phyloP scores from a whole-genome alignment of 2,329 filamentous ascomycete species.

The Trichoderma sp. region DNA sequence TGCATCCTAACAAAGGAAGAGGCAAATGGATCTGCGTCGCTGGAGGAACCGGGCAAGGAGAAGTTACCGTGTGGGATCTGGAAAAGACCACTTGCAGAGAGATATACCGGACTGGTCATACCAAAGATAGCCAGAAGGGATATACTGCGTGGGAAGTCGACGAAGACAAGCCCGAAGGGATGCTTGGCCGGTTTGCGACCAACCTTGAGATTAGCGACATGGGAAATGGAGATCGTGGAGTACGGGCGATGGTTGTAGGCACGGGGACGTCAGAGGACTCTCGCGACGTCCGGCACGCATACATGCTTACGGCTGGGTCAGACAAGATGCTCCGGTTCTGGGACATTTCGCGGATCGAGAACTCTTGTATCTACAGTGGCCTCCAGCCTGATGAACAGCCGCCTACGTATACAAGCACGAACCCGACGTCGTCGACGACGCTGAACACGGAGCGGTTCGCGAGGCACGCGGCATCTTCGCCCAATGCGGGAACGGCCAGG shows the following conservation, averaged over 20 bases:
- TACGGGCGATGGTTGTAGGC: constrained; percentile 73
- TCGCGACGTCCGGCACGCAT: constrained; percentile 74
- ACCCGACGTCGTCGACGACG: constrained; percentile 63
- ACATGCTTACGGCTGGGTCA: constrained; percentile 82
- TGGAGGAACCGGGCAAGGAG: constrained; percentile 81
- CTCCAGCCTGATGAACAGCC: constrained; percentile 68
- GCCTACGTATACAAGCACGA: constrained; percentile 69
- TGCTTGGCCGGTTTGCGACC: constrained; percentile 82
- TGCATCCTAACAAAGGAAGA: constrained; percentile 77
- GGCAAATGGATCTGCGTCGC: constrained; percentile 86
- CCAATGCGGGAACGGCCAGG: constrained; percentile 36
- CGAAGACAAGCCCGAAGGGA: constrained; percentile 81
- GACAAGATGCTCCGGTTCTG: constrained; percentile 93
- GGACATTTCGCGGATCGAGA: constrained; percentile 79
- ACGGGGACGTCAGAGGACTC: constrained; percentile 70
- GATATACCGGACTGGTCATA: constrained; percentile 73
- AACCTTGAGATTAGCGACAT: constrained; percentile 64
- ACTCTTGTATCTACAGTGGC: constrained; percentile 79
- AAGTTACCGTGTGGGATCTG: constrained; percentile 93
- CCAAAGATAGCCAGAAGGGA: constrained; percentile 60
- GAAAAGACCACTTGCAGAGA: constrained; percentile 88
- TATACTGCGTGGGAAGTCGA: constrained; percentile 90
- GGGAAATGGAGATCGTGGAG: constrained; percentile 63
- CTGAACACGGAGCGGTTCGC: constrained; percentile 66
- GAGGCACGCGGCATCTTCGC: constrained; percentile 39